Evolutionary conservation across 2,329 filamentous ascomycete genomes (phyloP), one percentile per base, ranked within the genome.

Genomic region (Coniochaeta pulveracea): DNA sequence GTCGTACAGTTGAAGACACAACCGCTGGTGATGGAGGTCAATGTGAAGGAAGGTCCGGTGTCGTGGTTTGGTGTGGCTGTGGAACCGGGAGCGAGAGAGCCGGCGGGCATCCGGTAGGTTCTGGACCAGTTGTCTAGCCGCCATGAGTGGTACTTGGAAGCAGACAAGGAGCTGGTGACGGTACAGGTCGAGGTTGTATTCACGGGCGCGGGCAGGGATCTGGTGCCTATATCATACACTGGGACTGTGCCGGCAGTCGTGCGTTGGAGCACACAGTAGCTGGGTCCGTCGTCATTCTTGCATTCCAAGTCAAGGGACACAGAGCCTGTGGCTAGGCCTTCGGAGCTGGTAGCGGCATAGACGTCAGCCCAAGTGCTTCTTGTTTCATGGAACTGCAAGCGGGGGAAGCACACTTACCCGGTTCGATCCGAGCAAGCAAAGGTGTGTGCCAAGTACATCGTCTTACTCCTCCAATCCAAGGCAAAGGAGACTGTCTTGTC

Each of bases 91-190:
- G 26, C 27, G 6, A 39, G 33, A 1, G 45, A 40, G 2, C 47
- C 51, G 1, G 51, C 51, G 4, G 39, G 34, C 34, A 50, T 34
- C 17, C 44, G 42, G 29, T 49, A 54, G 9, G 44, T 35, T 6
- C 53, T 47, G 3, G 19, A 34, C 53, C 53, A 56, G 1, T 48
- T 36, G 24, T 51, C 45, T 2, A 56, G 37, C 36, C 48, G 45
- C 53, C 53, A 56, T 6, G 53, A 54, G 28, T 54, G 48, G 34
- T 52, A 52, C 26, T 45, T 37, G n/a, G n/a, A n/a, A n/a, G n/a
- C n/a, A n/a, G n/a, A n/a, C n/a, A n/a, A n/a, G n/a, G n/a, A n/a
- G 1, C 43, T 36, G 14, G 42, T 45, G 9, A 48, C 47, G 2
- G 42, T 33, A 34, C 51, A 52, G 3, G 31, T 38, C 5, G 47